Percentiles rank a stretch among this genome's conserved stretches.
Conservation (phyloP, 23 red algal genomes). For the Chondrus crispus region DNA sequence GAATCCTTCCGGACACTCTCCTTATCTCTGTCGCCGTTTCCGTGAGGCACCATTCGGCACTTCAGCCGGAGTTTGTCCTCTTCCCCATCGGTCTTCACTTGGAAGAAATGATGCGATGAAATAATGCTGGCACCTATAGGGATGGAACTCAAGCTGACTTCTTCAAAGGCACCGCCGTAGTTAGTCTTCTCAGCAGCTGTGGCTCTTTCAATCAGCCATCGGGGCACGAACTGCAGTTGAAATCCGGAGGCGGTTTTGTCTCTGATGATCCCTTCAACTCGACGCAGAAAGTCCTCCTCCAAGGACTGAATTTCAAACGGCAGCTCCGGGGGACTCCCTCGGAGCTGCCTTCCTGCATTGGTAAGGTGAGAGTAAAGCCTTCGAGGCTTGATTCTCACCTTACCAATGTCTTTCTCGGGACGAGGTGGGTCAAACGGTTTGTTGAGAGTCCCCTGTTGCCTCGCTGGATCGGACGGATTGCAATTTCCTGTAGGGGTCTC, state of each 20-base stretch:
- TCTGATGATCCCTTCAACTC: neutral
- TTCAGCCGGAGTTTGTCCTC: neutral
- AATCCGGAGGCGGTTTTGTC: neutral
- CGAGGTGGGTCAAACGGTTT: too few relatives aligned
- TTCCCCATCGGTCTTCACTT: neutral
- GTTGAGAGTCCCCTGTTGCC: too few relatives aligned
- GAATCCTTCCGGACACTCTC: neutral
- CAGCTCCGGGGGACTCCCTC: too few relatives aligned
- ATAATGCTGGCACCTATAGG: neutral
- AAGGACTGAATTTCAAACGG: neutral
- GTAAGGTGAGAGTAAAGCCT: too few relatives aligned
- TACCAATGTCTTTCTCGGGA: too few relatives aligned
- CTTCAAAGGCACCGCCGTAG: neutral
- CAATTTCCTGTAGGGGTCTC: too few relatives aligned
- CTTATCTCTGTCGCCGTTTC: neutral
- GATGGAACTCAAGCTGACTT: neutral
- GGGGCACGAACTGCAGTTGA: neutral
- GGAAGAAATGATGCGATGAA: conserved; percentile 10
- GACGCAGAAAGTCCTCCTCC: neutral
- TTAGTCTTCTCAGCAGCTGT: neutral
- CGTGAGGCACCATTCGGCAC: neutral
- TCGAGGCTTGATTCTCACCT: too few relatives aligned
- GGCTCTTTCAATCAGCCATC: neutral
- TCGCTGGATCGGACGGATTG: too few relatives aligned
- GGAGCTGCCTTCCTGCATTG: too few relatives aligned